Base-by-base conservation (phyloP, 345 rosid genomes). In the Ailanthus altissimus region DNA sequence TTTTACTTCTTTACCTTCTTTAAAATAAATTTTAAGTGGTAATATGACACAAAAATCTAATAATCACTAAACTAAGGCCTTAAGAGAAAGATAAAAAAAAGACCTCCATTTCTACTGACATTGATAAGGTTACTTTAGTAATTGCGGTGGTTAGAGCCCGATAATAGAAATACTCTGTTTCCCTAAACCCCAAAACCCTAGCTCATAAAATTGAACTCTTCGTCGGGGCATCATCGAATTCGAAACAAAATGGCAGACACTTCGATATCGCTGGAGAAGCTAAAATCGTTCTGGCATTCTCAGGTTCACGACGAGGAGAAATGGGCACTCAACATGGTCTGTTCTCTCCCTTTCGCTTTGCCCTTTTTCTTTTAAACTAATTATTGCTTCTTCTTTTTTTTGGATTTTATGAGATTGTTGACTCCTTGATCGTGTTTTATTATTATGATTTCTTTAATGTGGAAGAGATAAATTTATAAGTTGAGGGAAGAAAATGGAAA, bases 251-350 rank as follows among this genome's bases (percentile, higher is more conserved):
- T 92, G 97, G 97, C 83, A 72, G 85, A 80, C 47, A 46, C 78
- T 45, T 43, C 46, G 57, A 53, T 87, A 25, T 90, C 94, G 25
- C 50, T 89, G 16, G 90, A 90, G 0, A 85, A 85, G 76, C 71
- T 90, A 5, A 90, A 89, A 84, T 84, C 88, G 47, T 59, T 88
- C 57, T 92, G 84, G 90, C 84, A 81, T 54, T 90, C 93, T 73
- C 91, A 93, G 82, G 79, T 89, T 50, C 81, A 90, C 70, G 92
- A 92, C 43, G 98, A 92, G 57, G 91, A 88, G 79, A 89, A 88
- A 46, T 90, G 94, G 97, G 94, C 88, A 6, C 78, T 43, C 79
- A 93, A 93, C 86, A 56, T 80, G 94, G 98, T 91, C 32, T 75
- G 38, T 57, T 56, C 42, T 73, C 73, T 21, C 40, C 69, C 36